Evolutionary conservation across 2,329 filamentous ascomycete genomes (phyloP), one percentile per base, ranked within the genome.

Genomic region (Bipolaris sorokiniana): DNA sequence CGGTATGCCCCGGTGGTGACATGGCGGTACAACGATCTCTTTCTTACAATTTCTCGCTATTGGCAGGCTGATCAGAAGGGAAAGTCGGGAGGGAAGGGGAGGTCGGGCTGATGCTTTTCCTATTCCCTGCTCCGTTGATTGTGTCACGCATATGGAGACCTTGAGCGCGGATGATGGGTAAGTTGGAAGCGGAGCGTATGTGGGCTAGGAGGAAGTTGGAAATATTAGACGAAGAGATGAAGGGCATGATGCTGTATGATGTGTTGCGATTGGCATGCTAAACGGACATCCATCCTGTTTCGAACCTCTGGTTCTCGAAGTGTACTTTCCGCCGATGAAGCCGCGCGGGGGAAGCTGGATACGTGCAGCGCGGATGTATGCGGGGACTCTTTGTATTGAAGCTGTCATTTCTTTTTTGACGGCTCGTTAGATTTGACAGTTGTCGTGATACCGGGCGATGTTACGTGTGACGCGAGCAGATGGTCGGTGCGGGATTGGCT

Each of bases 311-410:
- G 46, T 3, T 18, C 13, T 31, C n/a, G 41, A 37, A 11, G 20
- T 22, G 47, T 46, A 34, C 5, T 28, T 36, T 41, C 13, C 20
- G n/a, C 28, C 34, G 22, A 54, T 20, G 44, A 51, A 38, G 26
- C 51, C 52, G 33, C 20, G 44, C 22, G 44, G 48, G 33, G 11
- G 11, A 20, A 20, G 40, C 15, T 48, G 49, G 54, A 22, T 45
- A 40, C 42, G 15, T 46, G 47, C 58, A 50, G 33, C 37, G 47
- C 42, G 51, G 54, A 54, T 58, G 51, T 54, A 48, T 50, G 45
- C 40, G 3, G 41, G 7, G 3, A 33, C 38, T 38, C 38, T 31
- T 16, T 48, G 23, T 34, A 23, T 37, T 28, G 46, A 23, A 33
- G 28, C 46, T 42, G 37, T 10, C 18, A 16, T n/a, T n/a, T 47